These are phyloP conservation scores for Venturiaceae sp. DNA, from an alignment of 2,329 filamentous ascomycete genomes.

Conservation along the genomic window DNA sequence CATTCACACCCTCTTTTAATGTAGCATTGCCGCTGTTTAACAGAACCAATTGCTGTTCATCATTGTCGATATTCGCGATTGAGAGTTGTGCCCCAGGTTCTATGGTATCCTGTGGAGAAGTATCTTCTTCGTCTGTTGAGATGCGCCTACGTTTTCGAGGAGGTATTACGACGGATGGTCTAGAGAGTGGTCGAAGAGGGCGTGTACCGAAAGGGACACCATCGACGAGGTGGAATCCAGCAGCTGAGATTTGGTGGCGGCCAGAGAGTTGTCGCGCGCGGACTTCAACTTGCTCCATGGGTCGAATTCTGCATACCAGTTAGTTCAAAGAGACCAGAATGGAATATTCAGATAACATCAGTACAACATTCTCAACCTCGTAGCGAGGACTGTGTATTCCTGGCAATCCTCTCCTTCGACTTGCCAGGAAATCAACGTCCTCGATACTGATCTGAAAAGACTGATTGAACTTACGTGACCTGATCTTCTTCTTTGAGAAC, in stretches of 20 bases:
- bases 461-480: constrained; percentile 54
- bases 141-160: constrained; percentile 54
- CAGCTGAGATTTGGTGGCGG: constrained; percentile 67
- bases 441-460: too few species aligned
- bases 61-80: constrained; percentile 4
- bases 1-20: background rate
- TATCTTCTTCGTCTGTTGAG: constrained; percentile 6
- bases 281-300: constrained; percentile 65
- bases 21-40: constrained; percentile 3
- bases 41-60: constrained; percentile 1
- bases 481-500: constrained; percentile 77
- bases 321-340: too few species aligned
- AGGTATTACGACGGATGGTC: constrained; percentile 62
- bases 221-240: constrained; percentile 75
- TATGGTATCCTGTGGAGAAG: background rate
- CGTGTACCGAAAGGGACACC: constrained; percentile 76
- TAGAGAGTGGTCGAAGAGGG: constrained; percentile 48
- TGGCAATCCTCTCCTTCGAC: too few species aligned
- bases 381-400: too few species aligned
- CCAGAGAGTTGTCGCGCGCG: constrained; percentile 64
- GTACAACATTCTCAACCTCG: too few species aligned
- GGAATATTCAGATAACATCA: too few species aligned
- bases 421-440: too few species aligned
- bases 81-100: background rate
- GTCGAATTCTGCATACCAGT: constrained; percentile 53